Percentiles rank a stretch among this genome's conserved stretches.
These are phyloP conservation scores for Xylariaceae sp. DNA, from an alignment of 2,329 filamentous ascomycete genomes.

Conservation along the genomic window DNA sequence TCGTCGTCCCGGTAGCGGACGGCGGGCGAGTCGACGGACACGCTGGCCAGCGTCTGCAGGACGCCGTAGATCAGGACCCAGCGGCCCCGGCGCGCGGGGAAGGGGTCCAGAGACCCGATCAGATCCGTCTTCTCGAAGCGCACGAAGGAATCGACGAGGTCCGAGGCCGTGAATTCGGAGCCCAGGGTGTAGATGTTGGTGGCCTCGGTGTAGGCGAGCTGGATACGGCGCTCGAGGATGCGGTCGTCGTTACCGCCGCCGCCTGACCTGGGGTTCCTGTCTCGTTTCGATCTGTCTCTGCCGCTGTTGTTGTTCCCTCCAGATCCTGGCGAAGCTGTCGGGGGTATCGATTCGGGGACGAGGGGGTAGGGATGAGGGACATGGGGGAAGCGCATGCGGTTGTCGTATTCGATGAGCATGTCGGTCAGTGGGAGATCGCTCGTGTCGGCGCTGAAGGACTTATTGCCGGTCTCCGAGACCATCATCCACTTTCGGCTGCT, in stretches of 20 bases:
- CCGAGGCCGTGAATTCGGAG: constrained; percentile 47
- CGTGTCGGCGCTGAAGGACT: constrained; percentile 44
- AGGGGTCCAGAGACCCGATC: constrained; percentile 46
- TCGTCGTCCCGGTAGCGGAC: constrained; percentile 44
- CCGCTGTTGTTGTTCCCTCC: constrained; percentile 2
- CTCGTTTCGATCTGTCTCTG: constrained; percentile 29
- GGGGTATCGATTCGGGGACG: constrained; percentile 49
- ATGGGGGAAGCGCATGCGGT: constrained; percentile 57
- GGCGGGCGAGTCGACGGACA: constrained; percentile 53
- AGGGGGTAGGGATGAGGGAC: constrained; percentile 65
- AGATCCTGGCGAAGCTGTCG: constrained; percentile 12
- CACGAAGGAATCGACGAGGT: constrained; percentile 51
- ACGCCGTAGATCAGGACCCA: constrained; percentile 60
- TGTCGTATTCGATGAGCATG: constrained; percentile 63
- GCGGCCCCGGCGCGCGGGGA: constrained; percentile 51
- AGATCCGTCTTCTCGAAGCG: constrained; percentile 53
- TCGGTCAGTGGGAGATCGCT: constrained; percentile 60
- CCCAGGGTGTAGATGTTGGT: constrained; percentile 56
- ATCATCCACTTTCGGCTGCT: constrained; percentile 63
- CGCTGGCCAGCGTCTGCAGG: constrained; percentile 54
- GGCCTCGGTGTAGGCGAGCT: constrained; percentile 55
- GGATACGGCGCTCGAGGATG: constrained; percentile 43
- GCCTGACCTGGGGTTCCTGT: constrained; percentile 15
- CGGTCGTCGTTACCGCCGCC: constrained; percentile 13
- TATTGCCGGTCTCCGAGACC: constrained; percentile 42